Base-by-base conservation (phyloP, 2,329 filamentous ascomycete species). In the Bipolaris bicolor region DNA sequence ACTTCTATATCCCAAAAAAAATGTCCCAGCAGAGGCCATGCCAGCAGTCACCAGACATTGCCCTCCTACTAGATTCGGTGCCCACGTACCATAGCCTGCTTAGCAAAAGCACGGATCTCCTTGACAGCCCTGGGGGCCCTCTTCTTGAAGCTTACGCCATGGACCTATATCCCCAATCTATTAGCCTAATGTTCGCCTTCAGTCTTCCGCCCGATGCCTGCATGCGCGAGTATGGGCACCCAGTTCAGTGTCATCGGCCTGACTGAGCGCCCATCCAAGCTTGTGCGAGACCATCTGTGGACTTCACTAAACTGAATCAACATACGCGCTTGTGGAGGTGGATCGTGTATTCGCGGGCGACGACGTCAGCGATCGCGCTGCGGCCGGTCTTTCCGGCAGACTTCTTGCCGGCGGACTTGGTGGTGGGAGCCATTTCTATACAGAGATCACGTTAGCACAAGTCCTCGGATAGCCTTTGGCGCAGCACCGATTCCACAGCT, bases 301-400 rank as follows among this genome's bases (percentile, higher is more conserved):
- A 88, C 85, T 88, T 88, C 86, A 88, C 85, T 80, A 88, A 88
- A 88, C 86, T 86, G 85, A 86, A 82, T 69, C 74, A 81, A 90
- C 90, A 81, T 93, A 96, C 91, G 84, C 94, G 90, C 91, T 97
- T 98, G 91, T 99, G 95, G 77, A 99, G 86, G 88, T 99, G 94
- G 86, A 99, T 98, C 83, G 95, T 99, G 89, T 99, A 99, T 87
- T 99, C 96, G 88, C 95, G 92, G 78, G 95, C 90, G 82, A 99
- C 94, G 80, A 99, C 96, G 84, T 99, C 94, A 83, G 92, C 89
- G 83, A 99, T 97, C 85, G 96, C 96, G 83, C 92, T 97, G 80
- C 93, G 91, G 77, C 82, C 80, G 73, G 81, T 73, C 85, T 89
- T 90, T 80, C 82, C 83, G 76, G 85, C 79, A 68, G 84, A 82